Evolutionary conservation across 305 asterid genomes (phyloP), one percentile per base, ranked within the genome.

Genomic region (Ajuga reptans): DNA sequence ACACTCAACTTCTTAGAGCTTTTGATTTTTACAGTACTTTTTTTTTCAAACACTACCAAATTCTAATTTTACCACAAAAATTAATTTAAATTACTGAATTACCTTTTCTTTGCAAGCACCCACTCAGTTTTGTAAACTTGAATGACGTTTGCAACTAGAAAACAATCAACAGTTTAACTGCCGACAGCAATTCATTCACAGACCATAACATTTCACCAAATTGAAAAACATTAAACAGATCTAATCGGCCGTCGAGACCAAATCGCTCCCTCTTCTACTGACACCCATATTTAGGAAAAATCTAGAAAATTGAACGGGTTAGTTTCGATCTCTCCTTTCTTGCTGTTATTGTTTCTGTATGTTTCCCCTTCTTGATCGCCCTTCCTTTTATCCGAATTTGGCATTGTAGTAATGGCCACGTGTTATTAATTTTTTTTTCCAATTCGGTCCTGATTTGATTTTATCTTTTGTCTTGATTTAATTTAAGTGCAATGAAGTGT

Each of bases 171-270:
- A 77, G 74, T 59, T 70, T 66, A 74, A 82, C 82, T 43, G 54
- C 84, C 82, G 81, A 82, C 81, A 75, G 34, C 63, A 60, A 54
- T 78, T 64, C 72, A 72, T 36, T 71, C 72, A 41, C 24, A 46
- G 45, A 39, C 67, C 59, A 45, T 24, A 15, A 71, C 80, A 45
- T 73, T 64, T 37, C 67, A 61, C 74, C 78, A 49, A 71, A 71
- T 62, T 0, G 24, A 47, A 47, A 66, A 42, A 2, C 7, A 46
- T 54, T 6, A 1, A 1, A 17, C 73, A 57, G 82, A 82, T 82
- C 84, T 74, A 39, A 77, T 72, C 75, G 55, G 53, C 37, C 51
- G 15, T 29, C 66, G n/a, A 16, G 18, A 9, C n/a, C 64, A 62
- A 31, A 17, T 10, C 55, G 45, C 37, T 27, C 21, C 64, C 45